phyloP scores from a whole-genome alignment of 257 asterid genomes.

The Cruciata laevipes region DNA sequence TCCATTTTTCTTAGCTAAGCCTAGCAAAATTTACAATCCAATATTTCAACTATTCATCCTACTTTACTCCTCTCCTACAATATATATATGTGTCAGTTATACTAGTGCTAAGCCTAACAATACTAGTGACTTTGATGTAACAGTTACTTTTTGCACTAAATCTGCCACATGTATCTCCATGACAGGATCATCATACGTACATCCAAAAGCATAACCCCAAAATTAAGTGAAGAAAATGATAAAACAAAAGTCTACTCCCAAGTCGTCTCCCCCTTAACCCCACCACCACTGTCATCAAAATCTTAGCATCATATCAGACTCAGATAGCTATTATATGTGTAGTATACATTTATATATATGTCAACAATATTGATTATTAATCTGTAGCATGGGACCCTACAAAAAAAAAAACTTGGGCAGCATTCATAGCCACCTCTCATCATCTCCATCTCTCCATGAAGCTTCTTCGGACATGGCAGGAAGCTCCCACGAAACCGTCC shows the following conservation, averaged over 20 bases:
- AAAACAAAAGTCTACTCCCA: constrained; percentile 16
- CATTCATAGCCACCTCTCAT: constrained; percentile 48
- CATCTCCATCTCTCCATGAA: constrained; percentile 37
- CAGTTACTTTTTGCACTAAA: neutral
- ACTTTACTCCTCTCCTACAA: too few species aligned
- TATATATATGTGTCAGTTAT: too few species aligned
- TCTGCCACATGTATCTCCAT: neutral
- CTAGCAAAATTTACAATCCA: too few species aligned
- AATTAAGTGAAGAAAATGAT: neutral
- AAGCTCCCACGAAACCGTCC: constrained; percentile 37
- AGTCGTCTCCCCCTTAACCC: constrained; percentile 41
- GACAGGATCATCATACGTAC: neutral
- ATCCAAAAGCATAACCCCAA: neutral
- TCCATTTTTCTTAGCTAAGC: too few species aligned
- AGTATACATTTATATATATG: neutral
- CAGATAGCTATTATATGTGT: neutral
- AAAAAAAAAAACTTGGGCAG: neutral
- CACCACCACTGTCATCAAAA: constrained; percentile 19
- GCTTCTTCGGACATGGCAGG: constrained; percentile 50
- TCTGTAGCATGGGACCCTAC: constrained; percentile 7
- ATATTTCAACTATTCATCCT: too few species aligned
- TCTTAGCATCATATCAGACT: constrained; percentile 14
- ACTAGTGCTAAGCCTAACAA: too few species aligned
- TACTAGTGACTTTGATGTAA: too few species aligned
- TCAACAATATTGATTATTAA: constrained; percentile 2